Evolutionary conservation across 2,329 filamentous ascomycete genomes (phyloP).

Genomic region (Hymenotorrendiella dingleyae): DNA sequence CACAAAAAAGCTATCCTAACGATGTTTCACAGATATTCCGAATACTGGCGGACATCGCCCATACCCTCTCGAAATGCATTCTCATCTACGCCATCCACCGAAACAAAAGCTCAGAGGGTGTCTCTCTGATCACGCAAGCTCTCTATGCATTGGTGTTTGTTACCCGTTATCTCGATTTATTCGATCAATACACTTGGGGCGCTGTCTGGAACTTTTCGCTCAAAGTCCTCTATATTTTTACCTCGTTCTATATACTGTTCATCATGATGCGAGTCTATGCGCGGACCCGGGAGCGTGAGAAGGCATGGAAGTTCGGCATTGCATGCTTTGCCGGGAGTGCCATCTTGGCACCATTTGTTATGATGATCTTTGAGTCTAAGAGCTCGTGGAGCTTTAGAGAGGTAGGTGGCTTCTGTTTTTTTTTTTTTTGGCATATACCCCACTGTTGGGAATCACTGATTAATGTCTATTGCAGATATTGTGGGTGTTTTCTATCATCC

Average conservation of each 20-base stretch:
- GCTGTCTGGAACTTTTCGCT: constrained; percentile 69
- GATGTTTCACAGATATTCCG: constrained; percentile 49
- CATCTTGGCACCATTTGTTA: constrained; percentile 64
- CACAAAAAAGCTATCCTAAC: background rate
- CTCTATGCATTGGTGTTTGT: constrained; percentile 84
- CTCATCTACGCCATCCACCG: constrained; percentile 85
- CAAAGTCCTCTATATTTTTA: constrained; percentile 83
- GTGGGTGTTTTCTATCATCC: constrained; percentile 84
- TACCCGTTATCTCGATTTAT: constrained; percentile 81
- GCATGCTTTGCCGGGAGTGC: constrained; percentile 61
- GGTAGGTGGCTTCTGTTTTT: too few species aligned
- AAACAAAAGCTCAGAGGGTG: constrained; percentile 82
- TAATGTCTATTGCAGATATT: constrained; percentile 64
- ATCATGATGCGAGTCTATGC: constrained; percentile 84
- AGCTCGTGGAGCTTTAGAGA: constrained; percentile 42
- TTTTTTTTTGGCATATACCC: too few species aligned
- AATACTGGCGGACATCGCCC: constrained; percentile 76
- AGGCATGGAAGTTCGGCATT: constrained; percentile 86
- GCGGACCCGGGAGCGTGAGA: constrained; percentile 81
- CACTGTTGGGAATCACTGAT: too few species aligned
- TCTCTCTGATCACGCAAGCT: constrained; percentile 85
- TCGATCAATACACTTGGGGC: constrained; percentile 38
- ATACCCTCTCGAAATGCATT: constrained; percentile 82
- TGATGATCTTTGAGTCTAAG: constrained; percentile 57
- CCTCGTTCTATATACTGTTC: constrained; percentile 78